Evolutionary conservation across 139 green algal species (phyloP).

Genomic region (Coccomyxa sp.): DNA sequence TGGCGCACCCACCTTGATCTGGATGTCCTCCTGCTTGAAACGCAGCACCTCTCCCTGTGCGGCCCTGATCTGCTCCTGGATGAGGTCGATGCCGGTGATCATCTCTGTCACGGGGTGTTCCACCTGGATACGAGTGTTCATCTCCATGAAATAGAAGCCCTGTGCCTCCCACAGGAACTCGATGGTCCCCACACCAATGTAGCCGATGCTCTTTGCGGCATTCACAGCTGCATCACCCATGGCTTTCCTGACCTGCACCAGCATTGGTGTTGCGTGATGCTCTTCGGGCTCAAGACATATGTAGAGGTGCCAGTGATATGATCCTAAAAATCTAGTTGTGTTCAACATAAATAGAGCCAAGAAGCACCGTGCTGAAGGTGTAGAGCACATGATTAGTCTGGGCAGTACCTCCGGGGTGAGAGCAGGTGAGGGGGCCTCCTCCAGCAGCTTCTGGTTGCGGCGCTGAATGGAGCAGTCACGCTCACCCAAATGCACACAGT

Average conservation of each 20-base stretch:
- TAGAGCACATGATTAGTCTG: too few relatives aligned
- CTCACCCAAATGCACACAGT: slow-evolving; percentile 92
- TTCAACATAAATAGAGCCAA: too few relatives aligned
- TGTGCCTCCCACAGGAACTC: slow-evolving; percentile 94
- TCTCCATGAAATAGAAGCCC: slow-evolving; percentile 98
- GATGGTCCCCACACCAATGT: slow-evolving; percentile 84
- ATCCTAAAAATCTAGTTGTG: neutral
- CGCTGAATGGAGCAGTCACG: slow-evolving; percentile 96
- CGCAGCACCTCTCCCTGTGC: slow-evolving; percentile 72
- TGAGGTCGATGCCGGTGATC: slow-evolving; percentile 90
- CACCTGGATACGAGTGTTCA: slow-evolving; percentile 96
- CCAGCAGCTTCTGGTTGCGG: slow-evolving; percentile 97
- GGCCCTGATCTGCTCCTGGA: slow-evolving; percentile 89
- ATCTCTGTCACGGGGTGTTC: slow-evolving; percentile 95
- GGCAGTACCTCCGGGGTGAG: slow-evolving; percentile 73
- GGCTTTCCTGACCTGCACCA: slow-evolving; percentile 66
- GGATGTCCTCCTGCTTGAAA: slow-evolving; percentile 84
- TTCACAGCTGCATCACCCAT: slow-evolving; percentile 87
- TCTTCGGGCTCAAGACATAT: neutral
- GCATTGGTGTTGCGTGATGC: neutral
- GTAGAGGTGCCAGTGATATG: neutral
- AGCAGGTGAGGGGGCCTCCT: slow-evolving; percentile 88
- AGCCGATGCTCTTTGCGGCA: slow-evolving; percentile 78
- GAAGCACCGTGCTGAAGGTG: neutral
- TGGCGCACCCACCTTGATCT: slow-evolving; percentile 56